Conservation (phyloP, 257 asterid species). For the Parsonsia alboflavescens region DNA sequence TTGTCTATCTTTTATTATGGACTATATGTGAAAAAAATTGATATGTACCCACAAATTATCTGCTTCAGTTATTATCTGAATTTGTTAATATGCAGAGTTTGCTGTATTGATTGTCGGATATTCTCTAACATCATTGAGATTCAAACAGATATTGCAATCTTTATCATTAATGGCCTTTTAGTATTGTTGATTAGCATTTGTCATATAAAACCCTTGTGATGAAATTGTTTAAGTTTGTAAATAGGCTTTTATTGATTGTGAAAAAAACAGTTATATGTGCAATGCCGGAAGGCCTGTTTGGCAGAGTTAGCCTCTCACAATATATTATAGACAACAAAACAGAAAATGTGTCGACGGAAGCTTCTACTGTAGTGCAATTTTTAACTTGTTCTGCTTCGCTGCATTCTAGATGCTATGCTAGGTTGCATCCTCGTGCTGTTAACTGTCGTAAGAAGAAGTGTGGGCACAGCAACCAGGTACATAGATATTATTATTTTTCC, state of each 20-base stretch:
- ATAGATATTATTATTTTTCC: background rate
- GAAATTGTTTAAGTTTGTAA: too few species aligned
- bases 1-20: background rate
- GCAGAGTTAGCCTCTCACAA: too few species aligned
- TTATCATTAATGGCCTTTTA: background rate
- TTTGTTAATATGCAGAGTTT: background rate
- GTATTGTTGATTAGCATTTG: background rate
- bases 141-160: background rate
- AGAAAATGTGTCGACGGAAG: too few species aligned
- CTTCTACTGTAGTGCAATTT: too few species aligned
- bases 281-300: too few species aligned
- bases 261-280: background rate
- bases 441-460: constrained; percentile 69
- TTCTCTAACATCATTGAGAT: background rate
- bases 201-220: background rate
- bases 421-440: constrained; percentile 65
- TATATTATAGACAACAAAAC: too few species aligned
- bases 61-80: background rate
- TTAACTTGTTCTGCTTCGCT: background rate
- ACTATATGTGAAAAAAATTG: background rate
- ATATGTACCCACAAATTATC: too few species aligned
- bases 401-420: constrained; percentile 51
- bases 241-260: background rate
- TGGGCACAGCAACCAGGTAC: constrained; percentile 61
- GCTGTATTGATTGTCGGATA: background rate